phyloP scores from a whole-genome alignment of 148 eudicot genomes.

The Rhododendron vialii region DNA sequence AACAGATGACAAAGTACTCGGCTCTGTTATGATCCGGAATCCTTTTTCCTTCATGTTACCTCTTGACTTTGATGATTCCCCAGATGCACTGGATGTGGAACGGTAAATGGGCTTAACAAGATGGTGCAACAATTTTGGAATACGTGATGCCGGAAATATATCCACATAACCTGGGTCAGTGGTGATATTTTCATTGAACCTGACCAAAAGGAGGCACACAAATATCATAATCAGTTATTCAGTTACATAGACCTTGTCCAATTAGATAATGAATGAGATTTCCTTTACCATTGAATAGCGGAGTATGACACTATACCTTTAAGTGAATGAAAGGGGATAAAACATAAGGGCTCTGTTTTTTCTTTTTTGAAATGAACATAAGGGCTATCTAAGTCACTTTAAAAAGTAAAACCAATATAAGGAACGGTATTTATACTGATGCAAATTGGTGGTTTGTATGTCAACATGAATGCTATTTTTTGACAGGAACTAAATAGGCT shows the following conservation, averaged over 20 bases:
- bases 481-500: neutral
- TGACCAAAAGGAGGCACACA: conserved; percentile 22
- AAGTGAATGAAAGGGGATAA: neutral
- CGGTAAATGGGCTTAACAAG: conserved; percentile 62
- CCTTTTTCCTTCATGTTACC: conserved; percentile 57
- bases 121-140: conserved; percentile 72
- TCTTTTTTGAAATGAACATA: neutral
- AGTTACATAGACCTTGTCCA: neutral
- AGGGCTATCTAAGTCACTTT: neutral
- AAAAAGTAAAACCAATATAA: neutral
- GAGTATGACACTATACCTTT: neutral
- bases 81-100: conserved; percentile 31
- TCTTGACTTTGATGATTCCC: conserved; percentile 19
- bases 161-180: conserved; percentile 91
- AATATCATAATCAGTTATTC: conserved; percentile 7
- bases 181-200: conserved; percentile 72
- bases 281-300: neutral
- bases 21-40: conserved; percentile 63
- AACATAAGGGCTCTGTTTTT: neutral
- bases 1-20: conserved; percentile 54
- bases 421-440: neutral
- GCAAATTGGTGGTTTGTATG: neutral
- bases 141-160: conserved; percentile 73
- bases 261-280: neutral
- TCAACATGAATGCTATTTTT: neutral